These are phyloP conservation scores for Nemania abortiva DNA, from an alignment of 2,329 filamentous ascomycete species.

Conservation along the genomic window DNA sequence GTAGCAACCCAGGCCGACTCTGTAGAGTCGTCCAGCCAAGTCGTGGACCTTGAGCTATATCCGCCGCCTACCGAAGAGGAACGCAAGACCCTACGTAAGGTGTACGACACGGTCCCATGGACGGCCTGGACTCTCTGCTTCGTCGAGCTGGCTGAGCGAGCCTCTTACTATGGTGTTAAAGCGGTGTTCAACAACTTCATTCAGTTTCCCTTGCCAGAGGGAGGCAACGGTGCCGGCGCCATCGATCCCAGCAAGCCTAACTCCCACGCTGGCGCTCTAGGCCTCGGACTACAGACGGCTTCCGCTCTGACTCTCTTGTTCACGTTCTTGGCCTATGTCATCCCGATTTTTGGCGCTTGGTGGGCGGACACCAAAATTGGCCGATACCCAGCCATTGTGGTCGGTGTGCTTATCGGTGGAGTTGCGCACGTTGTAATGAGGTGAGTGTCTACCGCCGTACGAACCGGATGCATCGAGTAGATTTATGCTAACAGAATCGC, in stretches of 20 bases:
- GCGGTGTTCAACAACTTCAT: constrained; percentile 68
- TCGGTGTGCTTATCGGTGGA: constrained; percentile 66
- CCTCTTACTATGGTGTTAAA: constrained; percentile 64
- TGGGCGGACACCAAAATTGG: constrained; percentile 75
- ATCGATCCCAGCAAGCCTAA: constrained; percentile 49
- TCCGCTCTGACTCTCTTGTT: constrained; percentile 61
- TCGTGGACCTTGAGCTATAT: constrained; percentile 46
- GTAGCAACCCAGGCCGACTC: constrained; percentile 36
- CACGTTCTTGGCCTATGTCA: constrained; percentile 62
- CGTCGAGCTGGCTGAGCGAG: constrained; percentile 64
- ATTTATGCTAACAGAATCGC: constrained; percentile 13
- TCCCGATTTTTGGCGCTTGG: constrained; percentile 55
- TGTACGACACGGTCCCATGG: constrained; percentile 58
- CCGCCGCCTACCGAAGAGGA: constrained; percentile 61
- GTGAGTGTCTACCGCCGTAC: constrained; percentile 9
- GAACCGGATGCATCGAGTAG: background rate
- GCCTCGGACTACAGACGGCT: constrained; percentile 62
- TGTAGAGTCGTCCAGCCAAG: constrained; percentile 20
- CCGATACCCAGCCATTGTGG: constrained; percentile 74
- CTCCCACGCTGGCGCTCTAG: constrained; percentile 48
- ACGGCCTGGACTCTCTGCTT: constrained; percentile 62
- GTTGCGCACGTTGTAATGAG: constrained; percentile 72
- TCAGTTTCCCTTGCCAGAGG: constrained; percentile 57
- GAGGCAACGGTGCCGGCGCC: constrained; percentile 56
- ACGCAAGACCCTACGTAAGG: constrained; percentile 57